A percentile compares a stretch with the other conserved stretches of the same genome.
phyloP scores from a whole-genome alignment of 1,284 basidiomycete genomes.

The Melampsora americana region DNA sequence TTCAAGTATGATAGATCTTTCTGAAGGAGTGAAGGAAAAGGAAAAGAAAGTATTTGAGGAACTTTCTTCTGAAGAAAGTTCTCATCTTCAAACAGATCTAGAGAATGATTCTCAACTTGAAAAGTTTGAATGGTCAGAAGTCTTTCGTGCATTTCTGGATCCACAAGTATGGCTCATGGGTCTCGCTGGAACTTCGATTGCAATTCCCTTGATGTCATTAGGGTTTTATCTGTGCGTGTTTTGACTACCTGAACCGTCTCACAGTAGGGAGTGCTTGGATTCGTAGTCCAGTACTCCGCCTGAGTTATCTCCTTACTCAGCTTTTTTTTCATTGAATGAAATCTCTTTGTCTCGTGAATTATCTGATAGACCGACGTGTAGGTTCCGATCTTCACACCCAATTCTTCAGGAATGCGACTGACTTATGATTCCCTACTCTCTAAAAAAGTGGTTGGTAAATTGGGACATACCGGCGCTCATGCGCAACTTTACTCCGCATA shows the following conservation, averaged over 20 bases:
- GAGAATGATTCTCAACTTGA: constrained; percentile 42
- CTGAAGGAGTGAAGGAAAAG: not conserved
- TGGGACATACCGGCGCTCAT: constrained; percentile 44
- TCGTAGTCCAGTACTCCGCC: not conserved
- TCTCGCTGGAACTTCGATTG: constrained; percentile 45
- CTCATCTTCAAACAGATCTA: not conserved
- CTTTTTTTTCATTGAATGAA: not conserved
- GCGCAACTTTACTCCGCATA: constrained; percentile 49
- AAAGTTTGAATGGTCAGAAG: constrained; percentile 49
- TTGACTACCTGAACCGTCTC: not conserved
- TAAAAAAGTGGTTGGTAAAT: constrained; percentile 14
- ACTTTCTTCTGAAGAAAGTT: not conserved
- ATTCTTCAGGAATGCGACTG: not conserved
- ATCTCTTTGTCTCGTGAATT: not conserved
- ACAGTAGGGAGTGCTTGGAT: not conserved
- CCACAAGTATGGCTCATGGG: constrained; percentile 50
- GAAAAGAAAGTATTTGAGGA: not conserved
- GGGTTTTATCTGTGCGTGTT: constrained; percentile 34
- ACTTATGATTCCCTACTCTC: not conserved
- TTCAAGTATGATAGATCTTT: not conserved
- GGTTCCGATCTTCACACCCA: not conserved
- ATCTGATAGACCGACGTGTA: not conserved
- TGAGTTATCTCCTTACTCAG: not conserved
- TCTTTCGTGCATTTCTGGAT: constrained; percentile 47
- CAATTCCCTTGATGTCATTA: constrained; percentile 19